Evolutionary conservation across 2,329 filamentous ascomycete species (phyloP).

Genomic region (Grosmannia clavigera): DNA sequence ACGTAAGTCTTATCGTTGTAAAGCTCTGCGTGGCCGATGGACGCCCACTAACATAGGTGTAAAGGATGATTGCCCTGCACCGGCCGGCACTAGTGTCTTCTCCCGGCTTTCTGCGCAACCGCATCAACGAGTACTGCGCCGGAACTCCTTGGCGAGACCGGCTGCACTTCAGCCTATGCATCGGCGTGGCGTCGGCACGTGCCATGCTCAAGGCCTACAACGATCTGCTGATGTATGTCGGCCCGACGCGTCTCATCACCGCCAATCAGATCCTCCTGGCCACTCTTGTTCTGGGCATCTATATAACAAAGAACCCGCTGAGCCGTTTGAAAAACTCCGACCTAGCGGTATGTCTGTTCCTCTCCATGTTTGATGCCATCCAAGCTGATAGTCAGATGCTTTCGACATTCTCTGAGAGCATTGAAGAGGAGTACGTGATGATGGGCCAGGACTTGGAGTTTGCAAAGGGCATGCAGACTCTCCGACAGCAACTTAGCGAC

Average conservation of each 20-base stretch:
- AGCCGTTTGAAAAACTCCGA: constrained; percentile 5
- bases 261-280: constrained; percentile 5
- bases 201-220: constrained; percentile 1
- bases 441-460: neutral
- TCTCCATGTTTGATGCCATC: neutral
- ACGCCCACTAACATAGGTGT: neutral
- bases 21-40: too few species aligned
- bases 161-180: constrained; percentile 8
- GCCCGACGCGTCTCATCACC: constrained; percentile 1
- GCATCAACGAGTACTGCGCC: constrained; percentile 6
- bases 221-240: constrained; percentile 5
- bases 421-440: neutral
- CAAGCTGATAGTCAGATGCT: neutral
- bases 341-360: neutral
- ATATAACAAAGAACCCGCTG: constrained; percentile 3
- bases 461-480: neutral
- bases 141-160: constrained; percentile 3
- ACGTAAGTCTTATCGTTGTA: neutral
- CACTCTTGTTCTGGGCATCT: constrained; percentile 5
- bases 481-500: constrained; percentile 1
- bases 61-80: constrained; percentile 5
- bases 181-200: constrained; percentile 5
- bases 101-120: constrained; percentile 3
- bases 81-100: constrained; percentile 4
- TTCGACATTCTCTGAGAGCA: constrained; percentile 1